Conservation (phyloP, 805 yeast genomes). For the Barnettozyma californica region DNA sequence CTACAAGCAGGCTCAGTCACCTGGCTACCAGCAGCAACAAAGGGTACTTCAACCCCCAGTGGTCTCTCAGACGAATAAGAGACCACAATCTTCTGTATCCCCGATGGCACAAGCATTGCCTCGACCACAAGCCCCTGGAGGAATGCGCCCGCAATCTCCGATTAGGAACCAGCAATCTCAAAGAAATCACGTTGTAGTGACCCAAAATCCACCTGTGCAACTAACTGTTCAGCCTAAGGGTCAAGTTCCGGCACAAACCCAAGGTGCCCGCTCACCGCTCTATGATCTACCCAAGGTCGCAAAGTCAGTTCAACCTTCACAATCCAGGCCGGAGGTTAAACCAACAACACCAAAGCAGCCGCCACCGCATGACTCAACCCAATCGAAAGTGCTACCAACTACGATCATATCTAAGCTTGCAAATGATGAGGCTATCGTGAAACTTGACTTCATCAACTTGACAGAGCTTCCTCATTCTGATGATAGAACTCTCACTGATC, state of each 20-base stretch:
- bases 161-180: background rate
- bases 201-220: background rate
- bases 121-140: background rate
- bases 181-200: background rate
- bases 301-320: background rate
- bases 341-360: background rate
- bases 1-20: conserved; percentile 6
- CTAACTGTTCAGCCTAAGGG: background rate
- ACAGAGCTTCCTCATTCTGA: conserved; percentile 16
- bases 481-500: conserved; percentile 23
- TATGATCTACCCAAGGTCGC: background rate
- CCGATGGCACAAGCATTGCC: background rate
- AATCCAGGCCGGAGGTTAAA: background rate
- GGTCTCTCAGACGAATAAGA: background rate
- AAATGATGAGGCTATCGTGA: conserved; percentile 18
- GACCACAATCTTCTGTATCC: background rate
- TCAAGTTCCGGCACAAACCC: background rate
- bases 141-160: background rate
- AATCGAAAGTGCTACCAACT: background rate
- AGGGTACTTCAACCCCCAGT: background rate
- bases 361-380: background rate
- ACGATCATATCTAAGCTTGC: conserved; percentile 2
- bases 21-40: conserved; percentile 2
- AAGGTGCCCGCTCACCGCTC: background rate
- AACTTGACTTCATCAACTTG: conserved; percentile 20